Evolutionary conservation across 805 yeast genomes (phyloP).

Genomic region (Wickerhamomyces subpelliculosus): DNA sequence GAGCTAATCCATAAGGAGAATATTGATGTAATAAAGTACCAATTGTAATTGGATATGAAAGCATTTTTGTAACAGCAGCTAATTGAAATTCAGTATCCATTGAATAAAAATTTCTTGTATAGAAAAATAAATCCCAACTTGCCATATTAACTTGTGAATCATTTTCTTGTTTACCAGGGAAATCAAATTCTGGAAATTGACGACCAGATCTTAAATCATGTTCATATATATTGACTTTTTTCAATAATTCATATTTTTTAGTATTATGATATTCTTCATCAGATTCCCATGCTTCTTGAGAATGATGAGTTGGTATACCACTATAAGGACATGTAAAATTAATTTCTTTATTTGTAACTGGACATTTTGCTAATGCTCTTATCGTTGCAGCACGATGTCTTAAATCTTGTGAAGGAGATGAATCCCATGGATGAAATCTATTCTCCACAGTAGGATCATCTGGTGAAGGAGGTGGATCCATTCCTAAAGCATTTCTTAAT

Average conservation of each 20-base stretch:
- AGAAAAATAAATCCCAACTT: slow-evolving; percentile 90
- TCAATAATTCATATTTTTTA: slow-evolving; percentile 64
- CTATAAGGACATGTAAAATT: slow-evolving; percentile 85
- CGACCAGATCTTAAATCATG: slow-evolving; percentile 94
- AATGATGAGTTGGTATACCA: slow-evolving; percentile 95
- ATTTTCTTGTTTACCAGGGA: slow-evolving; percentile 72
- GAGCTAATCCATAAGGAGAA: slow-evolving; percentile 76
- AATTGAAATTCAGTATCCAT: slow-evolving; percentile 96
- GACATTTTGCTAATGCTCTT: slow-evolving; percentile 82
- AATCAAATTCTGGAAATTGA: slow-evolving; percentile 90
- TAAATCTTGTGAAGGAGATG: slow-evolving; percentile 81
- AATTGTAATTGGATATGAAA: slow-evolving; percentile 88
- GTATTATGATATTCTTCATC: slow-evolving; percentile 67
- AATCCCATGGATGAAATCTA: slow-evolving; percentile 85
- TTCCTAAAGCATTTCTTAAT: slow-evolving; percentile 41
- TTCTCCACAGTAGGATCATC: slow-evolving; percentile 66
- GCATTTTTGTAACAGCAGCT: slow-evolving; percentile 91
- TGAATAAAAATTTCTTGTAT: slow-evolving; percentile 86
- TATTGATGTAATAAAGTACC: slow-evolving; percentile 76
- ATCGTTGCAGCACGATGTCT: slow-evolving; percentile 90
- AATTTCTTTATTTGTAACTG: slow-evolving; percentile 77
- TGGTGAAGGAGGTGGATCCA: slow-evolving; percentile 59
- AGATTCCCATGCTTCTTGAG: slow-evolving; percentile 79
- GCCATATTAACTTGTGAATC: slow-evolving; percentile 73
- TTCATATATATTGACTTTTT: slow-evolving; percentile 85